Evolutionary conservation across 352 stramenopile genomes (phyloP).

Genomic region (Saprolegnia parasitica): DNA sequence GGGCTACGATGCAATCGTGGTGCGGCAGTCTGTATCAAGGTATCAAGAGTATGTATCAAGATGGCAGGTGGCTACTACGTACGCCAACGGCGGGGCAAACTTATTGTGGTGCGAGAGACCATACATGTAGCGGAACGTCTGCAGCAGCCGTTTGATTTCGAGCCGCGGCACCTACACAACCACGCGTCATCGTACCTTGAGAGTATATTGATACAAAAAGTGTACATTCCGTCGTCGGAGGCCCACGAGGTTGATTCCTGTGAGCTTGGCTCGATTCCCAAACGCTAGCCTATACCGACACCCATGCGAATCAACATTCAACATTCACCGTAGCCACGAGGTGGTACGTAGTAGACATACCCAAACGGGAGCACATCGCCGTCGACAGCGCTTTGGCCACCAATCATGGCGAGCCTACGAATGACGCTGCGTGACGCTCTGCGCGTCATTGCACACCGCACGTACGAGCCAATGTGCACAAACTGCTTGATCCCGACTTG

Average conservation of each 20-base stretch:
- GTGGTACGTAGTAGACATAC: constrained; percentile 39
- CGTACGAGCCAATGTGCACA: constrained; percentile 46
- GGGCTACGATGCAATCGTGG: constrained; percentile 47
- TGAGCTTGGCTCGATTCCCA: constrained; percentile 72
- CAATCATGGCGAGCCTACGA: constrained; percentile 60
- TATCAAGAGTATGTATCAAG: neutral
- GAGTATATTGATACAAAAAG: neutral
- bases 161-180: constrained; percentile 42
- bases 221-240: constrained; percentile 51
- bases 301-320: too few relatives aligned
- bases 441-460: neutral
- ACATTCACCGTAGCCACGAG: too few relatives aligned
- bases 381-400: constrained; percentile 75
- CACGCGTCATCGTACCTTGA: neutral
- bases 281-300: constrained; percentile 13
- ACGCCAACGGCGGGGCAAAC: constrained; percentile 73
- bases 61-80: neutral
- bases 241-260: constrained; percentile 69
- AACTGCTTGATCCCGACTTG: constrained; percentile 77
- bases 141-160: constrained; percentile 75
- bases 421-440: neutral
- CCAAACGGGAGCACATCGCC: constrained; percentile 77
- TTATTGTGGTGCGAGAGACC: constrained; percentile 46
- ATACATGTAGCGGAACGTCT: constrained; percentile 75
- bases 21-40: constrained; percentile 41